Percentiles rank a stretch among this genome's conserved stretches.
These are phyloP conservation scores for Metschnikowia vanudenii DNA, from an alignment of 805 yeast species.

Conservation along the genomic window DNA sequence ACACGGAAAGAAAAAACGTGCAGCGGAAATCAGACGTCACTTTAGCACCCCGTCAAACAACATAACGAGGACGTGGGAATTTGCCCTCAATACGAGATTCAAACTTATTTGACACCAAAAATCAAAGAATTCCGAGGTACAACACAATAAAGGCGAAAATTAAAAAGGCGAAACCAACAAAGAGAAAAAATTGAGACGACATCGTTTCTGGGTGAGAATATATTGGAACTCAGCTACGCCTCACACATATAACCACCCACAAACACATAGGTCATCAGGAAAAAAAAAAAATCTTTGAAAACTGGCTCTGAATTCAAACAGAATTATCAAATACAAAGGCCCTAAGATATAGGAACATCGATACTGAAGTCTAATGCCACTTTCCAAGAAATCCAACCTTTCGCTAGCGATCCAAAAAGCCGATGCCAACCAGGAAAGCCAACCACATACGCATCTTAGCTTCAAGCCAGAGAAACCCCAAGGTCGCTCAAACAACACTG, in stretches of 20 bases:
- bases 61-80: too few relatives aligned
- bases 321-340: background rate
- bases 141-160: too few relatives aligned
- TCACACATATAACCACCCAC: slow-evolving; percentile 1
- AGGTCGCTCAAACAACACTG: slow-evolving; percentile 7
- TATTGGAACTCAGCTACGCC: background rate
- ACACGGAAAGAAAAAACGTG: background rate
- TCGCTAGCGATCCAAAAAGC: slow-evolving; percentile 46
- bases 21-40: background rate
- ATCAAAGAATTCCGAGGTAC: too few relatives aligned
- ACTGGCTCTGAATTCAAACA: background rate
- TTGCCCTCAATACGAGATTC: background rate
- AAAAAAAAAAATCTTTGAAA: background rate
- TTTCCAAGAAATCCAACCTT: slow-evolving; percentile 36
- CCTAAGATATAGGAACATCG: too few relatives aligned
- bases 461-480: slow-evolving; percentile 6
- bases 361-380: slow-evolving; percentile 19
- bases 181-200: too few relatives aligned
- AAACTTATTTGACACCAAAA: too few relatives aligned
- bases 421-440: slow-evolving; percentile 26
- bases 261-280: background rate
- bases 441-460: slow-evolving; percentile 15
- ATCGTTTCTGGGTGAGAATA: too few relatives aligned
- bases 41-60: too few relatives aligned
- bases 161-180: too few relatives aligned